These are phyloP conservation scores for Paraleonurus japonicus DNA, from an alignment of 257 asterid genomes.

Conservation along the genomic window DNA sequence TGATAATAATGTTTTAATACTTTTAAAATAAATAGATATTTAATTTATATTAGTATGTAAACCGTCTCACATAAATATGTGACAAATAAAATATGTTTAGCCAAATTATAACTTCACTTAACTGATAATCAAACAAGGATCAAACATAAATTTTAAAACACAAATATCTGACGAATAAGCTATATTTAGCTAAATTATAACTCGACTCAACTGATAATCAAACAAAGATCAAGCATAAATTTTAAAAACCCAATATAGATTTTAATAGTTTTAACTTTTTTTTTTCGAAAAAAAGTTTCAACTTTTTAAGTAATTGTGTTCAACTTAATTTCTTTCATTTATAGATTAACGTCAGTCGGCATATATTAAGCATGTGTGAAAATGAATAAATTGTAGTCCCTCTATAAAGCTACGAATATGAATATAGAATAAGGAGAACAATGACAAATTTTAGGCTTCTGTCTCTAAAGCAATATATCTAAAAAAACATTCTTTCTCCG, in stretches of 20 bases:
- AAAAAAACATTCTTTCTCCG: too few relatives aligned
- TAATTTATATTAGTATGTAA: too few relatives aligned
- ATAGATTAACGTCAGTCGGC: background rate
- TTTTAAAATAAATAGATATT: too few relatives aligned
- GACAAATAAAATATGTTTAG: too few relatives aligned
- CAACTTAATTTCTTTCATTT: background rate
- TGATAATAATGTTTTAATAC: too few relatives aligned
- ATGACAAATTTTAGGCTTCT: background rate
- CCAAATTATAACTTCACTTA: background rate
- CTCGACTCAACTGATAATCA: background rate
- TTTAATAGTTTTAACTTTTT: too few relatives aligned
- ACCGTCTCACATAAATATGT: too few relatives aligned
- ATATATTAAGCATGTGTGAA: background rate
- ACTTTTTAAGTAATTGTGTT: background rate
- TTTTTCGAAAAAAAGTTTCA: too few relatives aligned
- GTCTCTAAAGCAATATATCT: background rate
- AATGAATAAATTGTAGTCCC: background rate
- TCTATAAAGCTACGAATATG: background rate
- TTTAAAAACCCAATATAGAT: background rate
- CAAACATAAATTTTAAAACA: background rate
- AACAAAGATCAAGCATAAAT: background rate
- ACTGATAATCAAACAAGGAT: background rate
- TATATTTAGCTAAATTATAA: too few relatives aligned
- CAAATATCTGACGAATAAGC: too few relatives aligned
- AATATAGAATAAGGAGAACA: background rate